Percentiles rank a stretch among this genome's conserved stretches.
Conservation (phyloP, 352 stramenopile species). For the Phytophthora fragariaefolia region DNA sequence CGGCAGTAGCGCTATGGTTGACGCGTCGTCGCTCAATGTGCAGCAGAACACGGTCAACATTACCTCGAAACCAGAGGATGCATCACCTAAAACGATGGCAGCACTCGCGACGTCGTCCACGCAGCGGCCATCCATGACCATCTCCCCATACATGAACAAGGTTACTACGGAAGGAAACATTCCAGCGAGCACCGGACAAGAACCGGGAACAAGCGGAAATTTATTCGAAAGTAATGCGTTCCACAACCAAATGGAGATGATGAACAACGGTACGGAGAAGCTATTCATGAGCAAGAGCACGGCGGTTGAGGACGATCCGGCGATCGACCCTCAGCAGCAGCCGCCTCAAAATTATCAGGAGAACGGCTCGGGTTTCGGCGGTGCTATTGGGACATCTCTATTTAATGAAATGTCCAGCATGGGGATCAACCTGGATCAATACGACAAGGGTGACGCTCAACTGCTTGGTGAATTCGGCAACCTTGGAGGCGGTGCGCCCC, state of each 20-base stretch:
- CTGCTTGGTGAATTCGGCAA: conserved; percentile 53
- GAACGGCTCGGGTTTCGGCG: conserved; percentile 18
- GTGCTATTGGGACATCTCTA: conserved; percentile 53
- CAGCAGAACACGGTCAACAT: conserved; percentile 52
- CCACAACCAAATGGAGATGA: conserved; percentile 73
- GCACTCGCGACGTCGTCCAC: conserved; percentile 38
- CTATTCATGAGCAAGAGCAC: conserved; percentile 47
- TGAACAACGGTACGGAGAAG: conserved; percentile 40
- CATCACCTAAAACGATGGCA: conserved; percentile 49
- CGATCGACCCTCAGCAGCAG: conserved; percentile 31
- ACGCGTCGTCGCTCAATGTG: conserved; percentile 35
- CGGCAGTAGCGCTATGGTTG: conserved; percentile 25
- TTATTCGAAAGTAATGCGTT: conserved; percentile 80
- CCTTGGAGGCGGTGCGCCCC: conserved; percentile 20
- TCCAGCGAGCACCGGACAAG: conserved; percentile 16
- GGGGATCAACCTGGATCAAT: conserved; percentile 71
- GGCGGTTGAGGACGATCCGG: conserved; percentile 40
- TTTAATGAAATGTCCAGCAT: conserved; percentile 85
- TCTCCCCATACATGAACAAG: conserved; percentile 82
- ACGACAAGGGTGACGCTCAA: conserved; percentile 52
- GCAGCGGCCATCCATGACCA: conserved; percentile 63
- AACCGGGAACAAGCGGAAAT: conserved; percentile 49
- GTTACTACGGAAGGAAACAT: conserved; percentile 40
- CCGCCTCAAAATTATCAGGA: conserved; percentile 29
- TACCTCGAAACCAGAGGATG: conserved; percentile 39